Evolutionary conservation across 371 early-diverging fungal genomes (phyloP).

Genomic region (Gilbertella persicaria): DNA sequence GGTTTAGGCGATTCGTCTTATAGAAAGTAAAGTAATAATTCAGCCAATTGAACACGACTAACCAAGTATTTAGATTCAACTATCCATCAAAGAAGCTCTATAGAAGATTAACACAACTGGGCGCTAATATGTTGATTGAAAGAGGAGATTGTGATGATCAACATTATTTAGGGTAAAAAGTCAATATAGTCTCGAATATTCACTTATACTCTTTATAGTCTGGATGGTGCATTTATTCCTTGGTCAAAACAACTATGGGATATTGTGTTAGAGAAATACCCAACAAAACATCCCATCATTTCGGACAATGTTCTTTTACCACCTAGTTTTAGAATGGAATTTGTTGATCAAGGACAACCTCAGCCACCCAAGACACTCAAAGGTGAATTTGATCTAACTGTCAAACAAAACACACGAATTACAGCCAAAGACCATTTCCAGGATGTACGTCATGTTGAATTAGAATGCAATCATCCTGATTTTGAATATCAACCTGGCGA

Average conservation of each 20-base stretch:
- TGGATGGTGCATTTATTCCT: conserved; percentile 86
- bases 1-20: conserved; percentile 97
- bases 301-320: conserved; percentile 56
- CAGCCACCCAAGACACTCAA: conserved; percentile 4
- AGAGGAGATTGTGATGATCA: conserved; percentile 97
- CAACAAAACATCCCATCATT: conserved; percentile 49
- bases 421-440: conserved; percentile 86
- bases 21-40: conserved; percentile 52
- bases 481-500: conserved; percentile 79
- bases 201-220: conserved; percentile 27
- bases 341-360: conserved; percentile 10
- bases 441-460: conserved; percentile 81
- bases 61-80: conserved; percentile 71
- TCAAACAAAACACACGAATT: conserved; percentile 64
- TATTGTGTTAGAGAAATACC: conserved; percentile 53
- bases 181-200: background rate
- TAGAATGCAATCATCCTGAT: conserved; percentile 31
- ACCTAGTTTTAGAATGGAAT: conserved; percentile 42
- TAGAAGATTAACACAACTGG: conserved; percentile 87
- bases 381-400: conserved; percentile 36
- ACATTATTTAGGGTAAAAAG: conserved; percentile 85
- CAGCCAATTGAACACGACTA: background rate
- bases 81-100: conserved; percentile 93
- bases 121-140: conserved; percentile 72
- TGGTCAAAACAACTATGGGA: conserved; percentile 82